phyloP scores from a whole-genome alignment of 345 rosid genomes.

The Ceriops tagal region DNA sequence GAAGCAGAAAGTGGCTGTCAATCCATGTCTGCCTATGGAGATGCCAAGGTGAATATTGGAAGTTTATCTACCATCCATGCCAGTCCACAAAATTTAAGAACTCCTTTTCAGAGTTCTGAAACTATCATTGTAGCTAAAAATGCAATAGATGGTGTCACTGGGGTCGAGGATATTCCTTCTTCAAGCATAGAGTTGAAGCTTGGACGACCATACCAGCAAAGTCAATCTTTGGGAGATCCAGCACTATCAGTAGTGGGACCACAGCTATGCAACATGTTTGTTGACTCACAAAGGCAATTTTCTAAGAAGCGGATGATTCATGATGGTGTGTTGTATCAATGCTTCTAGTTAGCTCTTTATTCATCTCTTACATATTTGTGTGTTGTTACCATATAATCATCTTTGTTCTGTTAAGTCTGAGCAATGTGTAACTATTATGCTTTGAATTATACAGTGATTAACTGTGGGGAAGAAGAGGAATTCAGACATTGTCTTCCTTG shows the following conservation, averaged over 20 bases:
- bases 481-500: slow-evolving; percentile 20
- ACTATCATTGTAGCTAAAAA: slow-evolving; percentile 15
- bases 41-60: slow-evolving; percentile 24
- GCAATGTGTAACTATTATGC: slow-evolving; percentile 16
- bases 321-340: slow-evolving; percentile 31
- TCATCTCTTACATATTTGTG: slow-evolving; percentile 1
- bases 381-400: slow-evolving; percentile 7
- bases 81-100: slow-evolving; percentile 21
- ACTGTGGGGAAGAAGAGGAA: slow-evolving; percentile 24
- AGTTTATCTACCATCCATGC: slow-evolving; percentile 15
- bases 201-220: slow-evolving; percentile 48
- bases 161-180: slow-evolving; percentile 27
- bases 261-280: slow-evolving; percentile 13
- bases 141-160: slow-evolving; percentile 16
- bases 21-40: slow-evolving; percentile 24
- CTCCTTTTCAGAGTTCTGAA: slow-evolving; percentile 10
- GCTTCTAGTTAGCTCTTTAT: slow-evolving; percentile 11
- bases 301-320: slow-evolving; percentile 30
- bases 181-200: slow-evolving; percentile 51
- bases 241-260: slow-evolving; percentile 22
- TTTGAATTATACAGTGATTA: slow-evolving; percentile 35
- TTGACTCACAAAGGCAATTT: slow-evolving; percentile 22
- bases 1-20: slow-evolving; percentile 30
- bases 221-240: slow-evolving; percentile 27
- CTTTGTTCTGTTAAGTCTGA: slow-evolving; percentile 11